Base-by-base conservation (phyloP, 805 yeast species). In the Schizosaccharomyces octosporus region DNA sequence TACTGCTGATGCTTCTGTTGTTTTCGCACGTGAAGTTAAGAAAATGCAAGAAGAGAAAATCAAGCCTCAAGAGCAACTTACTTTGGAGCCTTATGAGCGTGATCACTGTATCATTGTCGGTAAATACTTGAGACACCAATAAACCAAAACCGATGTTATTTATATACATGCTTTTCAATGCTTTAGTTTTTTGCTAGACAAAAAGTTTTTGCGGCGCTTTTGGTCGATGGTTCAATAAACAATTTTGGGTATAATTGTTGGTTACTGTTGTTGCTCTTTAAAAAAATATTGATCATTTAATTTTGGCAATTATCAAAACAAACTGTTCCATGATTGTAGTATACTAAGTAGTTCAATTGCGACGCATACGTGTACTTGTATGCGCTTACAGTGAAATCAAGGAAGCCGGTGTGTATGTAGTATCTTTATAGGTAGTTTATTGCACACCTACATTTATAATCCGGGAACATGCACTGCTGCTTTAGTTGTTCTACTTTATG, bases 81-180 rank as follows among this genome's bases (percentile, higher is more conserved):
- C 98, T 62, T 81, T 93, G 75, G 98, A 65, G 80, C 98, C 98
- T 75, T 93, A 93, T 78, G 98, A 93, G 81, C 87, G 98, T 81
- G 98, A 93, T 73, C 98, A 93, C 79, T 90, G 97, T 84, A 86
- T 93, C 72, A 98, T 93, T 69, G 87, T 93, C 72, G 98, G 97
- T 73, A 82, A 84, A 76, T 93, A 93, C 80, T 79, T 84, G 81
- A 86, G 98, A 83, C 81, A 90, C 45, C 43, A 57, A 41, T 57
- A 41, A 57, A 51, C 57, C n/a, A 17, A 24, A 29, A 51, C 11
- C 11, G 21, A 51, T 51, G 57, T 29, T 17, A 51, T 51, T 45
- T 45, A 24, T 17, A 29, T 51, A 29, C 57, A 51, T 51, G 24
- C 51, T 45, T 45, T 45, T 9, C 17, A 19, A 45, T 7, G 21